Evolutionary conservation across 2,329 filamentous ascomycete genomes (phyloP), one percentile per base, ranked within the genome.

Genomic region (Diaporthe vexans): DNA sequence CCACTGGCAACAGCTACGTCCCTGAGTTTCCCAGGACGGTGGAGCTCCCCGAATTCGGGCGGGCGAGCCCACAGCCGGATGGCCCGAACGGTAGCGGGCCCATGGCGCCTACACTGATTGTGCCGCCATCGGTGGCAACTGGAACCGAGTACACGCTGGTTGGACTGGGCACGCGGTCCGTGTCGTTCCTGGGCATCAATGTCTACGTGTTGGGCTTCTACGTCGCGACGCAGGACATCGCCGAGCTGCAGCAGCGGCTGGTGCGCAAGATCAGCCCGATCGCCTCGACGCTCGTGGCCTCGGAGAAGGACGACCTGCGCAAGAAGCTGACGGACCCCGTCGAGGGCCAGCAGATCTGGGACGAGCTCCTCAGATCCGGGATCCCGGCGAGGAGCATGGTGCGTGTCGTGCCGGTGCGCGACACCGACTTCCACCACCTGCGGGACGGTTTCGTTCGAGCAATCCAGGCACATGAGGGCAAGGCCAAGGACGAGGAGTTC

Each of bases 181-280:
- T 99, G 43, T 97, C 94, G 33, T 98, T 98, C 83, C 85, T 98
- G 58, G 87, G 91, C 65, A 95, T 99, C 58, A 93, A 98, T 82
- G 97, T 99, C 71, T 99, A 99, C 85, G 94, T 98, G 24, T 94
- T 98, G 0, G 97, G 96, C 21, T 91, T 97, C 79, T 99, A 99
- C 85, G 89, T 98, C 35, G 94, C 95, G 35, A 96, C 93, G 0
- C 87, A 92, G 51, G 95, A 98, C 80, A 91, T 99, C 74, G 91
- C 92, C 5, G 88, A 89, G n/a, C 87, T 99, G 54, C 96, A 98
- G 83, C 88, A 90, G 77, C 90, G 91, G 58, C 88, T 98, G 40
- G 90, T 97, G 75, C 92, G 92, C 81, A 91, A 91, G 76, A 90
- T 97, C 79, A 94, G 94, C 81, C 89, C 92, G 0, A 85, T 91